Evolutionary conservation across 495 filamentous ascomycete species (phyloP), one percentile per base, ranked within the genome.

Genomic region (Penicillium daleae): DNA sequence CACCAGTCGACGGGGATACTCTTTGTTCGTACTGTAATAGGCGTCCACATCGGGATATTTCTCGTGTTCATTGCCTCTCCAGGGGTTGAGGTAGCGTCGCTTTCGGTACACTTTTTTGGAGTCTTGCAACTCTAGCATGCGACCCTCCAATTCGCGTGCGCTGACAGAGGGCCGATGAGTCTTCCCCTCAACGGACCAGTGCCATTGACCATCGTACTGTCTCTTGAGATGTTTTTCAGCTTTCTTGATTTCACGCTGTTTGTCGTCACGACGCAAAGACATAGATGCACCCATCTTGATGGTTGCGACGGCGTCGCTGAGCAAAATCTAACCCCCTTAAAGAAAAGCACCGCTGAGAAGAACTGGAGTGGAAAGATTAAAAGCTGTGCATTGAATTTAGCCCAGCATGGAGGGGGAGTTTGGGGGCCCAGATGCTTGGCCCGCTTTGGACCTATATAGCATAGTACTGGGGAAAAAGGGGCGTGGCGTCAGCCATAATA

Each of bases 1-100:
- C n/a, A 64, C 39, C 4, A 64, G 52, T 52, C 62, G 62, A 60
- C 62, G 62, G 7, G 62, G 62, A 12, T 50, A 31, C 42, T 60
- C 57, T 44, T 60, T 64, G 3, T 40, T 60, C 21, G 62, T 55
- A 22, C 62, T 64, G 33, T 64, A 64, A 40, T 64, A 64, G 4
- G 62, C 56, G 40, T 64, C 62, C 9, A 60, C 22, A 17, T 64
- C 62, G 12, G 53, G 57, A 26, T 49, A 64, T 26, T 64, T 64
- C 19, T 60, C 44, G 22, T 64, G 62, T 5, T 64, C 62, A 19
- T 60, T 59, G 7, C 51, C 57, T 24, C 62, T 35, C 24, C 35
- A 37, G 15, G 52, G 42, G 8, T 64, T 64, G 4, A 64, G 57
- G 19, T 64, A 64, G 40, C 40, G 33, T 15, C 42, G 62, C 32